Base-by-base conservation (phyloP, 2,329 filamentous ascomycete genomes). In the Aspergillus ibericus region DNA sequence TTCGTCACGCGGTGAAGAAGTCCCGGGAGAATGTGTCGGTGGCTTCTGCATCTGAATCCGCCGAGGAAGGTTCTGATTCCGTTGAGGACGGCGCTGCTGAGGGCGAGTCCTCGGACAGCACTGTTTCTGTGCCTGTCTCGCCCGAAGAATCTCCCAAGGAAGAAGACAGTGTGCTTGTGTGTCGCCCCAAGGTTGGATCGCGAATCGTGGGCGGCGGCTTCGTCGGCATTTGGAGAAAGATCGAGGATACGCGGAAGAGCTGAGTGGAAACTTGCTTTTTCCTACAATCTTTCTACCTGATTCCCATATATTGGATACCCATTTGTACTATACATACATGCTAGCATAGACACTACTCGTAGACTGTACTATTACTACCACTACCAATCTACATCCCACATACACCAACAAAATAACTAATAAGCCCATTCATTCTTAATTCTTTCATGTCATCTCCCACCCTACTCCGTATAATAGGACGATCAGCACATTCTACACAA, bases 171-270 rank as follows among this genome's bases (percentile, higher is more conserved):
- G 77, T 80, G 36, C 75, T 82, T 63, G 73, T 84, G n/a, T 83
- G 82, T 60, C 75, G 82, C 55, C 82, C 82, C 2, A 82, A 81
- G 62, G 80, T 82, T 54, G 81, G 81, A 8, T 62, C 74, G 8
- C 71, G 74, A 50, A 75, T 81, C 40, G 68, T 75, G 7, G 82
- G 81, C 12, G 82, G 82, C 44, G 82, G 81, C 2, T 84, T 84
- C 62, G 70, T 84, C 51, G 82, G 77, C 1, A 65, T 83, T 32
- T 84, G 77, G 76, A 75, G 74, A 56, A 77, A 75, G 54, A 77
- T 76, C 16, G 75, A 76, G 63, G 70, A 74, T 63, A 59, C 32
- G 3, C 36, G 51, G 25, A 47, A 16, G 16, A 56, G 25, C 22
- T 44, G n/a, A 35, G n/a, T 32, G 18, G 12, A 42, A 40, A 18